A percentile compares a stretch with the other conserved stretches of the same genome.
These are phyloP conservation scores for Coemansia sp. DNA, from an alignment of 192 early-diverging fungal species.

Conservation along the genomic window DNA sequence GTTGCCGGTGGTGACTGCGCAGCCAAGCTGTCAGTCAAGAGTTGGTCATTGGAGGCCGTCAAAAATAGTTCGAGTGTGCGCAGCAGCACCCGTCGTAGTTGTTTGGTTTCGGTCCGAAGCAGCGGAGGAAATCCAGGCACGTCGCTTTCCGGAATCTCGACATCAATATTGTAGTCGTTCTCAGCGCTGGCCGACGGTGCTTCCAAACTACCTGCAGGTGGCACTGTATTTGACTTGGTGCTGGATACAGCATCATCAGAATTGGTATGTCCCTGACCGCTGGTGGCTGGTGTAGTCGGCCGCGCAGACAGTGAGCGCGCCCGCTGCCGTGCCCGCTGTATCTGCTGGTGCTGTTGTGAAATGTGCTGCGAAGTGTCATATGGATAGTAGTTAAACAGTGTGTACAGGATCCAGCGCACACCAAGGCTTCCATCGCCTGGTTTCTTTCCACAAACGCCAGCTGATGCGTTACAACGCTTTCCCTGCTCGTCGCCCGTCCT, in stretches of 20 bases:
- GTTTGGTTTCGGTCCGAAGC: constrained; percentile 17
- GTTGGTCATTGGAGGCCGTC: constrained; percentile 23
- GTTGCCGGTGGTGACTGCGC: constrained; percentile 14
- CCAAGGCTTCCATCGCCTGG: constrained; percentile 17
- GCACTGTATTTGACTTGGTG: constrained; percentile 4
- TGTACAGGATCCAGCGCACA: constrained; percentile 40
- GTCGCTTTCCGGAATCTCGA: constrained; percentile 6
- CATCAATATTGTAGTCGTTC: constrained; percentile 12
- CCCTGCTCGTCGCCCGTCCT: constrained; percentile 25
- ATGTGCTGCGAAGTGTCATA: constrained; percentile 48
- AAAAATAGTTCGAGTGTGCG: constrained; percentile 40
- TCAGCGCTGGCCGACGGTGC: neutral
- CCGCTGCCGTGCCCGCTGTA: neutral
- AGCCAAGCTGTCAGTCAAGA: neutral
- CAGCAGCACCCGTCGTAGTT: constrained; percentile 30
- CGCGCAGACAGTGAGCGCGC: constrained; percentile 17
- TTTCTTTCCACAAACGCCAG: constrained; percentile 18
- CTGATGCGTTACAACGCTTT: constrained; percentile 30
- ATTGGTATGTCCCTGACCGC: no score
- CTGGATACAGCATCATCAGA: neutral
- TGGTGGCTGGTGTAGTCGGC: neutral
- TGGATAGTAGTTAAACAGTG: constrained; percentile 40
- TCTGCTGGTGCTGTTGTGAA: constrained; percentile 22
- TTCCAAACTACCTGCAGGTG: neutral
- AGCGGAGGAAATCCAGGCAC: constrained; percentile 28